Percentiles rank a stretch among this genome's conserved stretches.
Conservation (phyloP, 305 asterid genomes). For the Ajuga reptans region DNA sequence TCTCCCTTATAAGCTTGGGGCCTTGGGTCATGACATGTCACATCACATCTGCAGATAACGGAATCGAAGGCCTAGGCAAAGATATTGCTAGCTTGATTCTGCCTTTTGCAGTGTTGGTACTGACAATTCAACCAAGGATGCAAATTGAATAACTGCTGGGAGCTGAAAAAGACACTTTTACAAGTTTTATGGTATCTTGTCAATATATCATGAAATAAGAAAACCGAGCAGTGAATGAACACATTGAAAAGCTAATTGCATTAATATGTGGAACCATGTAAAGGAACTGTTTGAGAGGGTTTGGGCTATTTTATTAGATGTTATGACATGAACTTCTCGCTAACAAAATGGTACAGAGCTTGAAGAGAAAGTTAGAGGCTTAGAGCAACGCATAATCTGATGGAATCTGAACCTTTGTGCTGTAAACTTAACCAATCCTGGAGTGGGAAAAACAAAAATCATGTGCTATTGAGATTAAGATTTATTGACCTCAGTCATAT, state of each 20-base stretch:
- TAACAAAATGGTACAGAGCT: background rate
- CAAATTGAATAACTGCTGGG: background rate
- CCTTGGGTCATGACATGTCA: background rate
- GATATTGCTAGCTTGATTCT: background rate
- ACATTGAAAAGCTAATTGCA: background rate
- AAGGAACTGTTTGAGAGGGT: background rate
- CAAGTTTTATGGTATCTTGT: background rate
- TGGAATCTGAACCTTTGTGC: background rate
- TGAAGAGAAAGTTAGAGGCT: background rate
- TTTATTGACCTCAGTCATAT: no score
- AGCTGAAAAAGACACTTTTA: background rate
- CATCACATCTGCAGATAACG: background rate
- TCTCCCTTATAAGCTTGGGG: background rate
- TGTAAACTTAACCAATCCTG: background rate
- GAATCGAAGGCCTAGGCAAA: background rate
- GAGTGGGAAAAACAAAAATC: background rate
- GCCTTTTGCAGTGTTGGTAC: background rate
- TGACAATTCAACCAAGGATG: background rate
- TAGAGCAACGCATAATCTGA: background rate
- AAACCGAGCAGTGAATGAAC: background rate
- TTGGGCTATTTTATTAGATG: background rate
- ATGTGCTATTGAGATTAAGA: background rate
- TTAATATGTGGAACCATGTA: background rate
- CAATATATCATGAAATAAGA: background rate
- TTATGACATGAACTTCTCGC: background rate